These are phyloP conservation scores for Hanseniaspora sp. DNA, from an alignment of 1,139 yeast genomes.

Conservation along the genomic window DNA sequence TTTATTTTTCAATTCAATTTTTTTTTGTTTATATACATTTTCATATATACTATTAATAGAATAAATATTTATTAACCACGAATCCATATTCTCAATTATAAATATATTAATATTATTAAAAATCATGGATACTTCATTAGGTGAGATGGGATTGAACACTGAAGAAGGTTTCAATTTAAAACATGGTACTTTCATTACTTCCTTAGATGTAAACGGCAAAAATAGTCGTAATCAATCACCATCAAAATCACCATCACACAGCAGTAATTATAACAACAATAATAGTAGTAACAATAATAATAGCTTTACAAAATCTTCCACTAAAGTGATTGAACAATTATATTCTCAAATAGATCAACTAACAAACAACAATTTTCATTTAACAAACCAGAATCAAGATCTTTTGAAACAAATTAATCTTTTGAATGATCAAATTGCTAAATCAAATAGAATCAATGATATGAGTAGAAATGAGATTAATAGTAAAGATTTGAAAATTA, in stretches of 20 bases:
- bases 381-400: conserved; percentile 38
- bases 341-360: conserved; percentile 48
- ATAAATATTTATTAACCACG: too few species aligned
- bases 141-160: neutral
- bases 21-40: neutral
- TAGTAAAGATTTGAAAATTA: conserved; percentile 10
- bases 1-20: neutral
- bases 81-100: too few species aligned
- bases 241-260: neutral
- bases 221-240: neutral
- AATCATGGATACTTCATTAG: neutral
- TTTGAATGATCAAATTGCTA: conserved; percentile 5
- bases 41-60: neutral
- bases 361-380: conserved; percentile 42
- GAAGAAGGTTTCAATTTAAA: conserved; percentile 6
- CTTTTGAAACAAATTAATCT: conserved; percentile 31
- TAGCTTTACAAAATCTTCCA: conserved; percentile 23
- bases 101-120: neutral
- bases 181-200: conserved; percentile 12
- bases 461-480: conserved; percentile 11
- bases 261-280: neutral
- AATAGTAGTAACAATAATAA: neutral
- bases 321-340: conserved; percentile 48
- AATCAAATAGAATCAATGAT: conserved; percentile 7
- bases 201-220: neutral